Evolutionary conservation across 306 rosid genomes (phyloP), one percentile per base, ranked within the genome.

Genomic region (Quercus variabilis): DNA sequence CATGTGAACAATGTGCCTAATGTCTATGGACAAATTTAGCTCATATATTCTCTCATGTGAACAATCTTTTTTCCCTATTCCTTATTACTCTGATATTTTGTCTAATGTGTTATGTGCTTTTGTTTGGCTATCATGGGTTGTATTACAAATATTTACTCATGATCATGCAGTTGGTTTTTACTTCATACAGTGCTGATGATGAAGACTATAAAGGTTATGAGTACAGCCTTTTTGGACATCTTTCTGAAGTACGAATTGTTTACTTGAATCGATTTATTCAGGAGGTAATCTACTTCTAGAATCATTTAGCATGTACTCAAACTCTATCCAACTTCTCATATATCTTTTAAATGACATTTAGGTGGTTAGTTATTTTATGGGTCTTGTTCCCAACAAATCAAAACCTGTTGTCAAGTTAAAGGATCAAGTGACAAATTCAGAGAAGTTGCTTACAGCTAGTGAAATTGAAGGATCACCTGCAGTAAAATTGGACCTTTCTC

Each of bases 401-500:
- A 89, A 86, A 85, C 88, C 89, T 52, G 87, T 89, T 18, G 82
- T 91, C 77, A 93, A 90, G 84, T 76, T 95, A 78, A 93, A 88
- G 82, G 99, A 95, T 85, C 96, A 93, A 88, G 91, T 78, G 65
- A 92, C 98, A 76, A 93, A 93, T 89, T 95, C 98, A 55, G 99
- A 95, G 88, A 93, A 90, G 82, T 90, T 90, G 99, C 90, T 95
- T 83, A 87, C 97, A 46, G 87, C 98, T 69, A 85, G 91, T 86
- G 99, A 95, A 69, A 86, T 93, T 77, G 98, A 93, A 88, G 99
- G 99, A 73, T 89, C 91, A n/a, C 97, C 99, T 69, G 98, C 99
- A 71, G 84, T 95, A 78, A 95, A 95, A 90, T 89, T 95, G 83
- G 98, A 92, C 79, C 86, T 95, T 70, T 93, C 99, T 84, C 90